A percentile compares a stretch with the other conserved stretches of the same genome.
phyloP scores from a whole-genome alignment of 306 rosid species.

The Gynostemma pentaphyllum region DNA sequence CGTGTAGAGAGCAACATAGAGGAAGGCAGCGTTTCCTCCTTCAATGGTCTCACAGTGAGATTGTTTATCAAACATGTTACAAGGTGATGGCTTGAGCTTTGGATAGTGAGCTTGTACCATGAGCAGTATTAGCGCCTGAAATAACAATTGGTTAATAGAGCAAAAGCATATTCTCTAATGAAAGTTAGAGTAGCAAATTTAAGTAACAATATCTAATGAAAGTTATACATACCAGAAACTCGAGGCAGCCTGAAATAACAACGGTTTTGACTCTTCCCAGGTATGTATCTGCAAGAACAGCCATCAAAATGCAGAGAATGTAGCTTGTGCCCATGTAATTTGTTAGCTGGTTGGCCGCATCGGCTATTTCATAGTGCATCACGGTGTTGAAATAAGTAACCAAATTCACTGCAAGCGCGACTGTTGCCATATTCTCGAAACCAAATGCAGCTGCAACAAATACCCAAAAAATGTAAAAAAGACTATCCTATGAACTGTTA shows the following conservation, averaged over 20 bases:
- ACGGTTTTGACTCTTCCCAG: constrained; percentile 59
- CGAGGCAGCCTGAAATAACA: constrained; percentile 41
- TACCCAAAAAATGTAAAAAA: constrained; percentile 3
- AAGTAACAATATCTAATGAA: not conserved
- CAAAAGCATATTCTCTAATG: no score
- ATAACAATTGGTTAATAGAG: not conserved
- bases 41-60: constrained; percentile 31
- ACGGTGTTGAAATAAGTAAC: constrained; percentile 48
- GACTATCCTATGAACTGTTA: not conserved
- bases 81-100: constrained; percentile 44
- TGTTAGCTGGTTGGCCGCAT: constrained; percentile 78
- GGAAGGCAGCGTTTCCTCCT: constrained; percentile 37
- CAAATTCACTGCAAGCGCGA: constrained; percentile 76
- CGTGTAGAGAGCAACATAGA: constrained; percentile 50
- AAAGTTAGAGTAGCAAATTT: not conserved
- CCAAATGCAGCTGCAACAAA: constrained; percentile 36
- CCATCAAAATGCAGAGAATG: constrained; percentile 56
- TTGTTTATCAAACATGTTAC: constrained; percentile 24
- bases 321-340: constrained; percentile 64
- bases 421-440: constrained; percentile 65
- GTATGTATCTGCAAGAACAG: constrained; percentile 59
- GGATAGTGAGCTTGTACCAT: constrained; percentile 65
- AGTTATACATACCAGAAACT: constrained; percentile 46
- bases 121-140: constrained; percentile 55
- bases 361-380: constrained; percentile 60